Evolutionary conservation across 805 yeast genomes (phyloP).

Genomic region (Ogataea philodendri): DNA sequence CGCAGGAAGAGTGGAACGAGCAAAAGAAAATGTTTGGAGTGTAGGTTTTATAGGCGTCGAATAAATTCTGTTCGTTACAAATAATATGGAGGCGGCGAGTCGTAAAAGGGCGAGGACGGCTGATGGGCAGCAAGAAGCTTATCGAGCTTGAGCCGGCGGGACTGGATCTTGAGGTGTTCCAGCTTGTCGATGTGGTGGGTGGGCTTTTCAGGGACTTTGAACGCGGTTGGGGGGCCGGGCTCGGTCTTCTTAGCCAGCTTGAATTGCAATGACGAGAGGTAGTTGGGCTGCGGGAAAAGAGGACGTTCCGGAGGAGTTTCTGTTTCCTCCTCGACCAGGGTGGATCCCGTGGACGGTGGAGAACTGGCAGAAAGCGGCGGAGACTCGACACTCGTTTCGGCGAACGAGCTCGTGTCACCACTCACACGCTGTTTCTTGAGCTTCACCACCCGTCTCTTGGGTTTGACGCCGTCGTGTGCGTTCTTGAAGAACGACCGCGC

Average conservation of each 20-base stretch:
- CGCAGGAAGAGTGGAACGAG: constrained; percentile 81
- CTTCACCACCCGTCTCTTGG: constrained; percentile 29
- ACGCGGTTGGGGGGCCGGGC: constrained; percentile 8
- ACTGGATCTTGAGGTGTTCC: constrained; percentile 26
- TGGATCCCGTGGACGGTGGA: constrained; percentile 7
- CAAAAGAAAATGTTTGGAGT: constrained; percentile 31
- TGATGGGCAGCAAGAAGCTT: constrained; percentile 22
- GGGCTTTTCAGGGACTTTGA: constrained; percentile 5
- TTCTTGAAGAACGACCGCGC: constrained; percentile 39
- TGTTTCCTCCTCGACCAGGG: constrained; percentile 7
- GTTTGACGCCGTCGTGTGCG: constrained; percentile 29
- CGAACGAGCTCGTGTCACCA: no score
- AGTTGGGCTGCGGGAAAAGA: constrained; percentile 6
- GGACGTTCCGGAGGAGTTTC: background rate
- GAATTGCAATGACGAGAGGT: constrained; percentile 13
- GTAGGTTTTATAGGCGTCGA: constrained; percentile 6
- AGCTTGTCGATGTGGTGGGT: constrained; percentile 26
- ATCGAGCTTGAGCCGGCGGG: constrained; percentile 29
- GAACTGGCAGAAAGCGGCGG: constrained; percentile 1
- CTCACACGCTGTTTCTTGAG: no score
- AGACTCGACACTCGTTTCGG: background rate
- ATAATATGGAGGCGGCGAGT: constrained; percentile 28
- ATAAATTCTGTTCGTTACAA: constrained; percentile 12
- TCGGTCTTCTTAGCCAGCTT: constrained; percentile 15
- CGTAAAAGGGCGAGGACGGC: constrained; percentile 13